Evolutionary conservation across 768 basidiomycete genomes (phyloP).

Genomic region (Hortiboletus flavorubellus): DNA sequence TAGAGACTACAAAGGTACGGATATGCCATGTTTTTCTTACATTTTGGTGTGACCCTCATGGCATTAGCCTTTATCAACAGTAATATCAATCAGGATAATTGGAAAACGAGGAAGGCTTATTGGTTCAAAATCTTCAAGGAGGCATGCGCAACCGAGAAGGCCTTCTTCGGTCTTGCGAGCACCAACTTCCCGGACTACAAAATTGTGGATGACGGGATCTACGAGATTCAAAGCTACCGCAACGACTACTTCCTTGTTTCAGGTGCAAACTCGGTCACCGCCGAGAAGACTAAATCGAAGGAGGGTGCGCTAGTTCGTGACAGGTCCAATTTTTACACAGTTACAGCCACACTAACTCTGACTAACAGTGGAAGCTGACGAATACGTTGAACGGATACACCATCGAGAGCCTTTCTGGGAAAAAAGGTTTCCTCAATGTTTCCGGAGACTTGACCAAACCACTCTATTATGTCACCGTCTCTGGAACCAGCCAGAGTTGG

Average conservation of each 20-base stretch:
- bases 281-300: neutral
- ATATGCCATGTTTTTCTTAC: neutral
- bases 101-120: neutral
- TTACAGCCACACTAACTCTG: neutral
- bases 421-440: neutral
- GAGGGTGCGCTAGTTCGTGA: neutral
- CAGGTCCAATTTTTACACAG: too few species aligned
- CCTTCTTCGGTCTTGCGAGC: neutral
- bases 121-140: neutral
- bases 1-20: neutral
- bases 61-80: neutral
- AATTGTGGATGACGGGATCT: neutral
- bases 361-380: neutral
- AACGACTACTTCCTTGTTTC: neutral
- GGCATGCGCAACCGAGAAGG: neutral
- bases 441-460: neutral
- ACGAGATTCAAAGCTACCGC: conserved; percentile 4
- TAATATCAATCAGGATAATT: neutral
- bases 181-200: neutral
- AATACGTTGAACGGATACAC: neutral
- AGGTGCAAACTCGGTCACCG: neutral
- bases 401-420: neutral
- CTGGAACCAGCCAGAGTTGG: neutral
- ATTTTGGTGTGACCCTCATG: neutral
- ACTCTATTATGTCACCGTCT: neutral